Evolutionary conservation across 2,329 filamentous ascomycete species (phyloP), one percentile per base, ranked within the genome.

Genomic region (Microascus cirrosus): DNA sequence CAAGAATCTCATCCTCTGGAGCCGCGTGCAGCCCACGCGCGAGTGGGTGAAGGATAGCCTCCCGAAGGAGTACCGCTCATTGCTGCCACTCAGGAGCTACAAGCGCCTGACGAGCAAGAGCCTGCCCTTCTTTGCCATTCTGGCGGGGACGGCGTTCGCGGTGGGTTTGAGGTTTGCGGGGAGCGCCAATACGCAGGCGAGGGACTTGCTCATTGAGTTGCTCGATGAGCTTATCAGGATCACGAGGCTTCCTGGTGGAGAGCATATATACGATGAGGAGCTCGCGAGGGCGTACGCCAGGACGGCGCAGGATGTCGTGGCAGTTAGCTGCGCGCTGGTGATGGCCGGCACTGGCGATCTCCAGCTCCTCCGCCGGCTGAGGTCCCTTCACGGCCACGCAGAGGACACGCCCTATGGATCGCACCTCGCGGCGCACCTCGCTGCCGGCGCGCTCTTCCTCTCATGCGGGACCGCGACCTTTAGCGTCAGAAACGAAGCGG

Each of bases 291-390:
- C 88, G 57, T 93, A 92, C 8, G 86, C 92, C 1, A 82, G 90
- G 42, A 95, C 95, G 75, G 97, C 94, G 66, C 90, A 96, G 65
- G 92, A 97, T 66, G 78, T 95, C 2, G 73, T 96, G 12, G 90
- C 90, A 1, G 76, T 99, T 6, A 87, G 91, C 6, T 83, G 84
- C 24, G 86, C 94, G 0, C 90, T 88, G 1, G 90, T 97, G 56
- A 97, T 97, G 93, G 91, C 95, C 6, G 94, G 94, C 32, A 96
- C 91, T 0, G 94, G 95, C 45, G 95, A 99, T 67, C 75, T 99
- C 22, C 74, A 82, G 2, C 85, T 96, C 1, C 87, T 97, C 65
- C 86, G 94, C 24, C 86, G 93, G 15, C 78, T 99, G 35, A 87
- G 94, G 18, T 84, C 89, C 18, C 81, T 99, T 45, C 95, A 99